Percentiles rank a stretch among this genome's conserved stretches.
These are phyloP conservation scores for Botrytis sinoallii DNA, from an alignment of 2,329 filamentous ascomycete genomes.

Conservation along the genomic window DNA sequence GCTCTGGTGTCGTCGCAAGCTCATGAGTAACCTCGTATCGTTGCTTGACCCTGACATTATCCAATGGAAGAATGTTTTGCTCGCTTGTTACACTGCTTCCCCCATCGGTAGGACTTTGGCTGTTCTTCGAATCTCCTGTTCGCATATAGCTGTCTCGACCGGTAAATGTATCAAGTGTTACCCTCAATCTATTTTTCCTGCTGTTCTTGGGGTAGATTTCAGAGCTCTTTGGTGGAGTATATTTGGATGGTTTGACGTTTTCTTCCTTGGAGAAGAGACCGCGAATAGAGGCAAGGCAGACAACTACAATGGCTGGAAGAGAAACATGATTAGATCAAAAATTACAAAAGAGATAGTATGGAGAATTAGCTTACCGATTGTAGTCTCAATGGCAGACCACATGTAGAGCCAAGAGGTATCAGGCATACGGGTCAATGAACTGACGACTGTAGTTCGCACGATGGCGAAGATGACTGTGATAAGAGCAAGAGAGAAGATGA, in stretches of 20 bases:
- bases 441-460: not conserved
- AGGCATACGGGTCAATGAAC: slow-evolving; percentile 1
- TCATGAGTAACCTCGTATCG: slow-evolving; percentile 2
- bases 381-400: slow-evolving; percentile 1
- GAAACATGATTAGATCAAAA: not conserved
- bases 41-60: not conserved
- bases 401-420: slow-evolving; percentile 3
- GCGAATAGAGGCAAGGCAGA: not conserved
- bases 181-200: not conserved
- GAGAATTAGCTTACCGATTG: not conserved
- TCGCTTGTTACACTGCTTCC: slow-evolving; percentile 2
- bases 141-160: not conserved
- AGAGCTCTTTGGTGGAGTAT: not conserved
- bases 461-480: not conserved
- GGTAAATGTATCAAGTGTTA: not conserved
- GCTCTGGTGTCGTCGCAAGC: not conserved
- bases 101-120: not conserved
- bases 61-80: not conserved
- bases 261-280: slow-evolving; percentile 1
- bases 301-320: not conserved
- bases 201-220: not conserved
- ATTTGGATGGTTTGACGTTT: not conserved
- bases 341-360: accelerated
- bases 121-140: not conserved
- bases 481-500: not conserved